phyloP scores from a whole-genome alignment of 495 filamentous ascomycete species.

The Evansstolkia leycettana region DNA sequence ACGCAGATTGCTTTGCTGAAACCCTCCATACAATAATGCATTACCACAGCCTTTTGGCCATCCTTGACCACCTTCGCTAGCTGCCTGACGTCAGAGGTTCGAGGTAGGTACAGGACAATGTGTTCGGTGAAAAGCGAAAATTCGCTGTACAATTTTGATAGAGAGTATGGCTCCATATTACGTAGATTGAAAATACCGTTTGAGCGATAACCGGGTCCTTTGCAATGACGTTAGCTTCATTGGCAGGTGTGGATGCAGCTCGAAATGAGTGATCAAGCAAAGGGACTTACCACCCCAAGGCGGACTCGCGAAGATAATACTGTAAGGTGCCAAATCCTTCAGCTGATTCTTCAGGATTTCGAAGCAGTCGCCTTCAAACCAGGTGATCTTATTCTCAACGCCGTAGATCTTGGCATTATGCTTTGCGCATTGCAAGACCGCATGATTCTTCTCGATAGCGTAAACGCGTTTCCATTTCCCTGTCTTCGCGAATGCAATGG shows the following conservation, averaged over 20 bases:
- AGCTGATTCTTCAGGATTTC: slow-evolving; percentile 39
- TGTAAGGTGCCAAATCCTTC: slow-evolving; percentile 36
- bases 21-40: slow-evolving; percentile 86
- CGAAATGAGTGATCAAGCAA: not conserved
- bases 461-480: slow-evolving; percentile 69
- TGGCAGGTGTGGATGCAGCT: not conserved
- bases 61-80: slow-evolving; percentile 51
- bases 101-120: slow-evolving; percentile 71
- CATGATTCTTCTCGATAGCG: slow-evolving; percentile 72
- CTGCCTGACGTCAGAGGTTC: slow-evolving; percentile 78
- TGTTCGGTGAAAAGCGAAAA: slow-evolving; percentile 40
- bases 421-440: slow-evolving; percentile 73
- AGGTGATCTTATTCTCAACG: slow-evolving; percentile 67
- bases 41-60: slow-evolving; percentile 48
- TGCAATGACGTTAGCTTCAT: not conserved
- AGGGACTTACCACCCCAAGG: slow-evolving; percentile 72
- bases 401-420: slow-evolving; percentile 86
- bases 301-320: slow-evolving; percentile 77
- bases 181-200: slow-evolving; percentile 73
- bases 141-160: slow-evolving; percentile 46
- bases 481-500: slow-evolving; percentile 81
- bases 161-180: slow-evolving; percentile 77
- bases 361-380: slow-evolving; percentile 77
- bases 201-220: slow-evolving; percentile 67
- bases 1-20: slow-evolving; percentile 69